A percentile compares a stretch with the other conserved stretches of the same genome.
Evolutionary conservation across 805 yeast genomes (phyloP).

Genomic region (Metschnikowia baotianmanensis): DNA sequence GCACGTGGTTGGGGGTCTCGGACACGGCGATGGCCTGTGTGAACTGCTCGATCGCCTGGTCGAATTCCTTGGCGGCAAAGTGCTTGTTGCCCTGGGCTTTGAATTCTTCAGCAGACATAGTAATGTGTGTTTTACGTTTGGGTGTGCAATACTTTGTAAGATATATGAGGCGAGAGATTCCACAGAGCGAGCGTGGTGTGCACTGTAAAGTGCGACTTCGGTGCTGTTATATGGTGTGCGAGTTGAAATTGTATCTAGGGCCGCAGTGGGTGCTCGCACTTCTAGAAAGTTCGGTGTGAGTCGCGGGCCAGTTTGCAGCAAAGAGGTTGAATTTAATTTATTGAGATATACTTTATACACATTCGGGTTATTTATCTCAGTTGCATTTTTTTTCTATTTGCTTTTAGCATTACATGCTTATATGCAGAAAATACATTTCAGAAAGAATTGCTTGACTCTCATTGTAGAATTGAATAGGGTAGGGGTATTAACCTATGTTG

Average conservation of each 20-base stretch:
- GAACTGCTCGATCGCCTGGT: conserved; percentile 75
- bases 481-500: too few species aligned
- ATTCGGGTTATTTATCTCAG: too few species aligned
- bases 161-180: neutral
- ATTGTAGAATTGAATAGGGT: too few species aligned
- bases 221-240: too few species aligned
- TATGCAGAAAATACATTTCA: too few species aligned
- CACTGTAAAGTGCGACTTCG: too few species aligned
- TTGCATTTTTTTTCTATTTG: too few species aligned
- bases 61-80: conserved; percentile 82
- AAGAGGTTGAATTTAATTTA: too few species aligned
- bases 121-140: neutral
- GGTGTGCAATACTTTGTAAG: neutral
- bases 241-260: too few species aligned
- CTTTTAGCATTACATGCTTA: too few species aligned
- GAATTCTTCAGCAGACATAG: conserved; percentile 66
- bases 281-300: conserved; percentile 21
- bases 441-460: too few species aligned
- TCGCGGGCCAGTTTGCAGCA: neutral
- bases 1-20: conserved; percentile 81
- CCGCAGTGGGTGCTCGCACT: conserved; percentile 5
- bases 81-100: conserved; percentile 94
- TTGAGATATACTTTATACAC: too few species aligned
- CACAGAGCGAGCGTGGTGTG: neutral
- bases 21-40: conserved; percentile 85